phyloP scores from a whole-genome alignment of 768 basidiomycete species.

The Tulasnella sp. region DNA sequence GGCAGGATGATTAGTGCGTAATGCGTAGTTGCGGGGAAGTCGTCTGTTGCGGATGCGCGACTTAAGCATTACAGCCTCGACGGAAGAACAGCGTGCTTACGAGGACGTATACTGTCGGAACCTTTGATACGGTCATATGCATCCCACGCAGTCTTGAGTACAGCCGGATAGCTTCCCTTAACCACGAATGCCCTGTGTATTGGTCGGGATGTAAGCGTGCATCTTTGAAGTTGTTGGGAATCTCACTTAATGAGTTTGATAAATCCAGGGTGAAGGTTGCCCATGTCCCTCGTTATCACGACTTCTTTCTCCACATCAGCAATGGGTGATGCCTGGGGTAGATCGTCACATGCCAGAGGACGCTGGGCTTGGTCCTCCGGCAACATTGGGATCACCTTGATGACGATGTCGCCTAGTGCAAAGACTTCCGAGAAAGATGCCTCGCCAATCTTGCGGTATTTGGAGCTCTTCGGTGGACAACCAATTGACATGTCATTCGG shows the following conservation, averaged over 20 bases:
- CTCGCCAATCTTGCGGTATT: conserved; percentile 83
- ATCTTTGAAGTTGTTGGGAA: not conserved
- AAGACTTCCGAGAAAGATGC: conserved; percentile 97
- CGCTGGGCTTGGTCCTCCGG: conserved; percentile 30
- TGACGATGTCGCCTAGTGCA: conserved; percentile 75
- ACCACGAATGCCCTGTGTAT: conserved; percentile 65
- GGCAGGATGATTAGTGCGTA: conserved; percentile 86
- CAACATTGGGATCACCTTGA: conserved; percentile 75
- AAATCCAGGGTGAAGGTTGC: conserved; percentile 64
- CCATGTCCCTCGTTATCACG: conserved; percentile 63
- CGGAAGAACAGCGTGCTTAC: conserved; percentile 31
- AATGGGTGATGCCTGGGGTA: conserved; percentile 57
- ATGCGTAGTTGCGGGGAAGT: conserved; percentile 58
- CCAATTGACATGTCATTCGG: conserved; percentile 39
- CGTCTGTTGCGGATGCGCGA: conserved; percentile 36
- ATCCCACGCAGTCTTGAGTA: conserved; percentile 78
- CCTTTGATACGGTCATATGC: conserved; percentile 61
- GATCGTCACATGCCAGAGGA: conserved; percentile 27
- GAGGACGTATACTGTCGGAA: conserved; percentile 74
- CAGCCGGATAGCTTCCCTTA: conserved; percentile 67
- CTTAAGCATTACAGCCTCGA: not conserved
- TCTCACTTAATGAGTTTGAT: conserved; percentile 48
- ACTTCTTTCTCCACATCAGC: conserved; percentile 72
- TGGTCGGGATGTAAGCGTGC: not conserved
- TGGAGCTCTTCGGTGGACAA: conserved; percentile 20